Evolutionary conservation across 805 yeast genomes (phyloP).

Genomic region (Monosporozyma solicola): DNA sequence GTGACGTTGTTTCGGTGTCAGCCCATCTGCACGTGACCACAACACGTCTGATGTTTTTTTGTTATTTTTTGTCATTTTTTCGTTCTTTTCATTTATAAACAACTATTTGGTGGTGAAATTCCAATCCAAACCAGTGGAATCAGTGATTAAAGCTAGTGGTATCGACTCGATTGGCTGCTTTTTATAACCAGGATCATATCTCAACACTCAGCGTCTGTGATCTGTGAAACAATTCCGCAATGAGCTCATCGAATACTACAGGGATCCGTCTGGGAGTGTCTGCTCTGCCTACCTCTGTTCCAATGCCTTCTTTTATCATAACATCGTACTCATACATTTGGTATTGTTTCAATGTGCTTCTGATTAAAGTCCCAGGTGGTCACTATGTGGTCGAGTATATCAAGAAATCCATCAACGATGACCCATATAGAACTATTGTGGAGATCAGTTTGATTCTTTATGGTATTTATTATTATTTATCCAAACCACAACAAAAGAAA

Average conservation of each 20-base stretch:
- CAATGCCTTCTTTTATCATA: constrained; percentile 22
- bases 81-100: neutral
- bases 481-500: constrained; percentile 65
- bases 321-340: constrained; percentile 18
- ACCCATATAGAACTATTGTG: constrained; percentile 80
- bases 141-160: neutral
- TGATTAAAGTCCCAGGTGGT: constrained; percentile 24
- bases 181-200: neutral
- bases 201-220: neutral
- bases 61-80: no score
- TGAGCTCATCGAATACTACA: neutral
- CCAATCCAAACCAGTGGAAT: neutral
- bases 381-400: constrained; percentile 53
- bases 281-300: constrained; percentile 21
- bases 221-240: neutral
- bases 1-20: neutral
- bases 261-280: neutral
- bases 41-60: neutral
- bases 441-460: constrained; percentile 70
- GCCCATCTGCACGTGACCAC: neutral
- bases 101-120: neutral
- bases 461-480: constrained; percentile 71
- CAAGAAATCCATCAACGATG: constrained; percentile 80
- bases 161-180: neutral
- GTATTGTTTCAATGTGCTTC: constrained; percentile 13